Evolutionary conservation across 2,329 filamentous ascomycete species (phyloP), one percentile per base, ranked within the genome.

Genomic region (Akanthomyces lecanii): DNA sequence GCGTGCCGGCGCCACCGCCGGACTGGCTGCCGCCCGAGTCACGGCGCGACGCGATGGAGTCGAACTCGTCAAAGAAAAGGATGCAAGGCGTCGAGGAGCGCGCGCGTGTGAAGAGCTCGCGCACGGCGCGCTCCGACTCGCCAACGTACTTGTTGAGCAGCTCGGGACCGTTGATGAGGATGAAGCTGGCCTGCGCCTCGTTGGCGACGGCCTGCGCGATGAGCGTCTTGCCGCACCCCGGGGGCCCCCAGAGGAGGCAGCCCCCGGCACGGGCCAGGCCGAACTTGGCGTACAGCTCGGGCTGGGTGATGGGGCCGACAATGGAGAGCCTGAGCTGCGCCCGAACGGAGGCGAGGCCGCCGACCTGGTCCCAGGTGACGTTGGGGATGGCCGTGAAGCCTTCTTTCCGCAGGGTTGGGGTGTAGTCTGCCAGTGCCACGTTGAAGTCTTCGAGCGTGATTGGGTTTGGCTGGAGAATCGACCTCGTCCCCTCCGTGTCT

Each of bases 71-170:
- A 72, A 99, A 98, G 83, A 99, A 98, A 64, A 99, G 88, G 61
- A 99, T 92, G 72, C 94, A 98, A 0, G 95, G 95, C 0, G 92
- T 85, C 8, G 90, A 94, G 0, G 90, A 90, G 58, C 93, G 86
- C 0, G 95, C 95, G 18, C 94, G 89, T 66, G 88, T 86, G 75
- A 99, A 99, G 0, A 98, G 89, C 73, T 96, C 92, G 25, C 95
- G 88, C 1, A 99, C 90, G 0, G 93, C 91, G 12, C 94, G 89
- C 77, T 99, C 95, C 7, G 91, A 96, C 76, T 99, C 95, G 68
- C 95, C 95, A 11, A 99, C 93, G 73, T 94, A 99, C 76, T 98
- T 99, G 81, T 98, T 98, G 52, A 99, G 84, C 11, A 99, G 81
- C 74, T 99, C 95, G 0, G 95, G 95, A 0, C 95, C 95, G 76